Conservation (phyloP, 257 asterid species). For the Nyctanthes arbortristis region DNA sequence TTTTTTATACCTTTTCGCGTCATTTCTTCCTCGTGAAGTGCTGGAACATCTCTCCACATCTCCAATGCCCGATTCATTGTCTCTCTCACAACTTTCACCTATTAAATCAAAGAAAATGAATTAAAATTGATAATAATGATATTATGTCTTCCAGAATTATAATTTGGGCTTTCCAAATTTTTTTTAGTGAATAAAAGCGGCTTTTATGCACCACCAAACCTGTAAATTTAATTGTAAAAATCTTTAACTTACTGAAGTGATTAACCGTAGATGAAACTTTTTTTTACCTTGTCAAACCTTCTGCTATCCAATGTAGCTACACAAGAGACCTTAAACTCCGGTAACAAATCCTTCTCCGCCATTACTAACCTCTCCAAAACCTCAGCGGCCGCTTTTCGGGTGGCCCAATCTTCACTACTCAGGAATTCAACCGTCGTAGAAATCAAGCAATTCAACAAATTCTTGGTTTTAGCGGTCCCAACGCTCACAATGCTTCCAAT, state of each 20-base stretch:
- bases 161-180: too few relatives aligned
- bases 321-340: constrained; percentile 48
- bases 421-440: constrained; percentile 54
- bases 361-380: constrained; percentile 55
- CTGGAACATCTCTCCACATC: constrained; percentile 65
- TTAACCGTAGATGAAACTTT: neutral
- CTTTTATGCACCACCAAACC: neutral
- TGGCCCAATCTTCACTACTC: constrained; percentile 79
- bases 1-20: constrained; percentile 49
- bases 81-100: constrained; percentile 90
- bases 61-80: constrained; percentile 77
- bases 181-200: too few relatives aligned
- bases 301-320: constrained; percentile 57
- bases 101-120: constrained; percentile 7
- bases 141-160: too few relatives aligned
- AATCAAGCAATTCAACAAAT: constrained; percentile 39
- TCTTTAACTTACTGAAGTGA: neutral
- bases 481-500: constrained; percentile 53
- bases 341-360: constrained; percentile 42
- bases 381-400: constrained; percentile 87
- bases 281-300: constrained; percentile 77
- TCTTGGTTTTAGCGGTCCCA: constrained; percentile 51
- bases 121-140: neutral
- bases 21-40: constrained; percentile 35
- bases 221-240: neutral